A percentile compares a stretch with the other conserved stretches of the same genome.
Conservation (phyloP, 2,329 filamentous ascomycete species). For the Hymenoscyphus repandus region DNA sequence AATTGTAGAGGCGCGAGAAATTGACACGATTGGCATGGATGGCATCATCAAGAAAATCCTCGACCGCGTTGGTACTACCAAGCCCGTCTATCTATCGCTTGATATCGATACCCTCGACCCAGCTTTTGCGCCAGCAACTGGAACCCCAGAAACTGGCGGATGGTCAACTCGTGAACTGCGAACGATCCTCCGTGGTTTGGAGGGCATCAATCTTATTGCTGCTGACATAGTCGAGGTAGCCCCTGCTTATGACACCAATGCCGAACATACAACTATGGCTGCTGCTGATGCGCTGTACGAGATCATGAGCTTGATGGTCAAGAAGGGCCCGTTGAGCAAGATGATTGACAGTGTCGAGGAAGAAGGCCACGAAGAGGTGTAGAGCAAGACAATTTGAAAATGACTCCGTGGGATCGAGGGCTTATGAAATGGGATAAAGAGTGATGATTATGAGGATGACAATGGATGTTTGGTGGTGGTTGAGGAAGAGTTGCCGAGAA, state of each 20-base stretch:
- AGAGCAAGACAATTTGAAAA: background rate
- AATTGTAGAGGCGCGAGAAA: slow-evolving; percentile 71
- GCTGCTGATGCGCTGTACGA: slow-evolving; percentile 68
- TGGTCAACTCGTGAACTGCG: slow-evolving; percentile 70
- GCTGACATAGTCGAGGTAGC: slow-evolving; percentile 72
- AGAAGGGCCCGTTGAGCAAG: slow-evolving; percentile 63
- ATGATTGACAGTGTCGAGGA: slow-evolving; percentile 30
- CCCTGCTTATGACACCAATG: slow-evolving; percentile 67
- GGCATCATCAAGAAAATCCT: slow-evolving; percentile 77
- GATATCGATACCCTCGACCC: slow-evolving; percentile 89
- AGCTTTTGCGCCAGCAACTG: slow-evolving; percentile 71
- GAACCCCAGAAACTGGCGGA: slow-evolving; percentile 70
- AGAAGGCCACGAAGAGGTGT: slow-evolving; percentile 19
- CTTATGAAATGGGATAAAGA: background rate
- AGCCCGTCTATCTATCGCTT: slow-evolving; percentile 75
- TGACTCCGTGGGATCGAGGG: background rate
- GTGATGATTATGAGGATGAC: no score
- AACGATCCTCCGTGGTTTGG: slow-evolving; percentile 64
- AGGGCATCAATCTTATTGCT: slow-evolving; percentile 63
- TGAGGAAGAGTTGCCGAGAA: no score
- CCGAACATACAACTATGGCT: slow-evolving; percentile 69
- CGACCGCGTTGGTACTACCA: slow-evolving; percentile 66
- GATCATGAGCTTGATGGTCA: slow-evolving; percentile 78
- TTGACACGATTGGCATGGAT: slow-evolving; percentile 61
- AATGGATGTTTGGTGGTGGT: no score